These are phyloP conservation scores for Pseudocercospora eumusae DNA, from an alignment of 2,329 filamentous ascomycete genomes.

Conservation along the genomic window DNA sequence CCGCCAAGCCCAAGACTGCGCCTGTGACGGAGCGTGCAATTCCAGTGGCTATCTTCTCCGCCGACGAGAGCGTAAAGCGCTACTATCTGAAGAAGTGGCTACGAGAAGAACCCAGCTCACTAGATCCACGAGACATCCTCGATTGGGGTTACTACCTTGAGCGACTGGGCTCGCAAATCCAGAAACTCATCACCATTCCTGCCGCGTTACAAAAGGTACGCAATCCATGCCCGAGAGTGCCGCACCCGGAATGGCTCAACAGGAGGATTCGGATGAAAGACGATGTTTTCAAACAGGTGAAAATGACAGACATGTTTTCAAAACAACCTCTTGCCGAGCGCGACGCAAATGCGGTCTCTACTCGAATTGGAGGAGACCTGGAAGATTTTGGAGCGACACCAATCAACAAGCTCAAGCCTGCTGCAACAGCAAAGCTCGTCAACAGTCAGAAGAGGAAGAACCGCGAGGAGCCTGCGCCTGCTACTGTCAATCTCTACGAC, in stretches of 20 bases:
- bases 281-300: slow-evolving; percentile 97
- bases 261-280: slow-evolving; percentile 92
- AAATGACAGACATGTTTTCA: slow-evolving; percentile 89
- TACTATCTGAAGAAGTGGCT: slow-evolving; percentile 93
- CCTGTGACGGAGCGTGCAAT: slow-evolving; percentile 94
- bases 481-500: slow-evolving; percentile 75
- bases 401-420: slow-evolving; percentile 50
- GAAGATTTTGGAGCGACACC: slow-evolving; percentile 49
- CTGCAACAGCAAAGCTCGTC: slow-evolving; percentile 38
- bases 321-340: slow-evolving; percentile 74
- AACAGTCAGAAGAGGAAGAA: slow-evolving; percentile 52
- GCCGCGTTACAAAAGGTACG: slow-evolving; percentile 91
- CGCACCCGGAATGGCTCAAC: slow-evolving; percentile 96
- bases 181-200: slow-evolving; percentile 98
- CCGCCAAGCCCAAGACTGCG: slow-evolving; percentile 77
- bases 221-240: slow-evolving; percentile 90
- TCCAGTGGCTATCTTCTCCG: slow-evolving; percentile 95
- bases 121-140: slow-evolving; percentile 84
- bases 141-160: slow-evolving; percentile 99
- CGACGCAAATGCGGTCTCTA: slow-evolving; percentile 61
- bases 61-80: slow-evolving; percentile 82
- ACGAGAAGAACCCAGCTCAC: slow-evolving; percentile 85
- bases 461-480: slow-evolving; percentile 47
- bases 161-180: slow-evolving; percentile 92
- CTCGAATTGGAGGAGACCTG: slow-evolving; percentile 52